Evolutionary conservation across 73 alveolate species (phyloP).

Genomic region (Paramecium pentaurelia): DNA sequence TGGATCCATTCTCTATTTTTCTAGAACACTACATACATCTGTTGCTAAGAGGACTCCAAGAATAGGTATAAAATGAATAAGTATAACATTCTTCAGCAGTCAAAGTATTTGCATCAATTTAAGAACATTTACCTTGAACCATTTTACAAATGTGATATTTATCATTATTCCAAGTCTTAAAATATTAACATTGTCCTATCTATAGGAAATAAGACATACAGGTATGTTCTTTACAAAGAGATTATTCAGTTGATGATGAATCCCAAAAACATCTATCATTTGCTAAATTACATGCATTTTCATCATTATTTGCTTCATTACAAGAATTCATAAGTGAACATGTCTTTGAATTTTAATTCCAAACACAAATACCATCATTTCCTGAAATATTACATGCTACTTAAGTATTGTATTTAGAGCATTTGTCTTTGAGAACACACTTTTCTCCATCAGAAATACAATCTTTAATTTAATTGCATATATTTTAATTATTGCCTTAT

Average conservation of each 20-base stretch:
- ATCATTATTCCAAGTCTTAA: background rate
- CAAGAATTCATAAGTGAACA: background rate
- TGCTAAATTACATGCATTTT: background rate
- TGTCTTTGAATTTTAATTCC: background rate
- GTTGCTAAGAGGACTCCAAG: background rate
- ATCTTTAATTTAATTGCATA: background rate
- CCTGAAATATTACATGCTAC: background rate
- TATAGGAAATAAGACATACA: background rate
- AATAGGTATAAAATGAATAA: too few species aligned
- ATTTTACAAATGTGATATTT: background rate
- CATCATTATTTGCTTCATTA: background rate
- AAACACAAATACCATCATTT: background rate
- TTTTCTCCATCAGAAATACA: slow-evolving; percentile 5
- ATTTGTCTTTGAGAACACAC: background rate
- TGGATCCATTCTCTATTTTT: background rate
- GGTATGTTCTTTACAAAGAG: background rate
- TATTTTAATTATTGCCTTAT: background rate
- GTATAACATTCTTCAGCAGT: background rate
- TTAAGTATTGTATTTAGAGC: background rate
- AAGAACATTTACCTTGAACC: background rate
- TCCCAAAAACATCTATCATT: background rate
- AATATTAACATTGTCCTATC: background rate
- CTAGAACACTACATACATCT: background rate
- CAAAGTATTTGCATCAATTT: background rate
- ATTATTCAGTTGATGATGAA: background rate